Evolutionary conservation across 2,329 filamentous ascomycete species (phyloP), one percentile per base, ranked within the genome.

Genomic region (Stemphylium vesicarium): DNA sequence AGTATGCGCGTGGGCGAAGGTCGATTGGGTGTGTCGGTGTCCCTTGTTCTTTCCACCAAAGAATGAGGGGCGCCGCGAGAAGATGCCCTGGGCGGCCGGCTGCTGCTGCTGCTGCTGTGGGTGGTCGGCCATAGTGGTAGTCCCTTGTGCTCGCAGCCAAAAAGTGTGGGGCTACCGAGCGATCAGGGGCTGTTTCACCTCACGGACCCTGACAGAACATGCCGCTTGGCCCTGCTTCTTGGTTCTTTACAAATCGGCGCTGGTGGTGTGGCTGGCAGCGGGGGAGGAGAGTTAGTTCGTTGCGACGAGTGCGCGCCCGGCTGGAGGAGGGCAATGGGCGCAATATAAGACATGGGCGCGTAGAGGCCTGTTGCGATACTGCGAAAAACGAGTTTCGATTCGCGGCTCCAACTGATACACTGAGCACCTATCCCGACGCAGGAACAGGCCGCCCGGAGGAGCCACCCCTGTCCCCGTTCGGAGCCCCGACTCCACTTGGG

Each of bases 21-120:
- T 39, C 40, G 44, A 38, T 38, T 39, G 50, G 11, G 50, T 33
- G n/a, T 58, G 45, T 18, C 56, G 57, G 53, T 54, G 53, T 33
- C 50, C 45, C 43, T 59, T 62, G 52, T 43, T 50, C 54, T 51
- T 59, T 38, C 62, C 57, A 50, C 63, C 64, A 50, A 75, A 75
- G 60, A 75, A 65, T 37, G 70, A 73, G 39, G 69, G 67, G 8
- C 69, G 66, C 15, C 69, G 62, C 29, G 62, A 64, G 64, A 74
- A 74, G 66, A 73, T 58, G 60, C 63, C 53, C 43, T 53, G 39
- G 16, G 36, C 13, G 4, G 24, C 4, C 13, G 36, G 12, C 6
- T 15, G 22, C 4, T 29, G 26, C 24, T 42, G 40, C 11, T 32
- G 26, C 26, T 18, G 54, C 18, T 38, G 52, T 12, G 32, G 38